Base-by-base conservation (phyloP, 495 filamentous ascomycete species). In the Penicillium tannophilum region DNA sequence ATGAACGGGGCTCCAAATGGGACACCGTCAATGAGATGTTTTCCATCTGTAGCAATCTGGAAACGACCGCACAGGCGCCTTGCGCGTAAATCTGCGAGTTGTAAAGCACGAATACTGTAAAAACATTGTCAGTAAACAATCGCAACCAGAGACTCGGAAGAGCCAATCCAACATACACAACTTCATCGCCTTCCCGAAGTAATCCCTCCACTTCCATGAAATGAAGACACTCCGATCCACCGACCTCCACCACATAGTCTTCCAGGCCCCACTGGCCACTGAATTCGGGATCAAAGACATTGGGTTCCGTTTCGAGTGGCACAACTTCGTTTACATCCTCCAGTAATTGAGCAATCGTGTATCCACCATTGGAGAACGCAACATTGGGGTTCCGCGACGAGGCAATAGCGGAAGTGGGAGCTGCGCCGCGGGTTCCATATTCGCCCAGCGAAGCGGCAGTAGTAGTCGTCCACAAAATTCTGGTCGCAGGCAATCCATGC, bases 171-270 rank as follows among this genome's bases (percentile, higher is more conserved):
- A 80, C 88, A 68, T 72, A 94, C 90, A 88, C 79, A 59, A 98
- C 84, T 67, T 91, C 84, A 66, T 98, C 95, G 23, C 91, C 92
- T 44, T 94, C 88, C 46, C 88, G 86, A 46, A 97, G 78, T 24
- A 95, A 73, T 11, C 78, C 81, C 4, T 79, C 78, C 6, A 97
- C 80, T 41, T 82, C 78, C 65, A 90, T 86, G 63, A 91, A 98
- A 79, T 98, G 94, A 51, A 98, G 70, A 66, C 90, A 95, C 67
- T 98, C 94, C 56, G 89, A 98, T 42, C 86, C 90, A 4, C 75
- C 78, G 4, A 97, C 79, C 69, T 96, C 89, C 30, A 97, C 92
- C 17, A 85, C 86, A 73, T 98, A 98, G 67, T 98, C 91, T 65
- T 98, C 94, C 26, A 98, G 66, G 1, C 93, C 94, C 90, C 90